Percentiles rank a stretch among this genome's conserved stretches.
These are phyloP conservation scores for Mucor plumbeus DNA, from an alignment of 371 early-diverging fungal species.

Conservation along the genomic window DNA sequence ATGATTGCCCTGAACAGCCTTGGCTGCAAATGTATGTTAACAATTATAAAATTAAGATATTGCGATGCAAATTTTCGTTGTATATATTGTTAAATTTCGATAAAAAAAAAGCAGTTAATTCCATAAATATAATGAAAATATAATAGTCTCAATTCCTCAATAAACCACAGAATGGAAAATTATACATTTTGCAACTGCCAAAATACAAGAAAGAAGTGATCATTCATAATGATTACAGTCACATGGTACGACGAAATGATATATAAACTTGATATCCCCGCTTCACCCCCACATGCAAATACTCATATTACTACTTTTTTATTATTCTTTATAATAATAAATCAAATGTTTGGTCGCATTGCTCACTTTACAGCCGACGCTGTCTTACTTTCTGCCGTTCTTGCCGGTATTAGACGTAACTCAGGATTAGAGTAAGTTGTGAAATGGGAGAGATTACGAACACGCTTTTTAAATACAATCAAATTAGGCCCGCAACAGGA, in stretches of 20 bases:
- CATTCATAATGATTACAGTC: conserved; percentile 1
- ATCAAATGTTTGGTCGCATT: conserved; percentile 60
- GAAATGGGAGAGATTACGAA: too few species aligned
- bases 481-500: conserved; percentile 54
- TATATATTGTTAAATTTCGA: too few species aligned
- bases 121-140: too few species aligned
- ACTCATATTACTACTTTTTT: conserved; percentile 2
- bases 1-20: too few species aligned
- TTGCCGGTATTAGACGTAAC: conserved; percentile 79
- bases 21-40: too few species aligned
- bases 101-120: too few species aligned
- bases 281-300: background rate
- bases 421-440: conserved; percentile 65
- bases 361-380: conserved; percentile 76
- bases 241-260: background rate
- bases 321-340: conserved; percentile 1
- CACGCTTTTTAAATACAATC: background rate
- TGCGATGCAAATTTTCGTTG: too few species aligned
- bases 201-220: background rate
- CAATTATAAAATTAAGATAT: too few species aligned
- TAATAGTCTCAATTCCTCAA: too few species aligned
- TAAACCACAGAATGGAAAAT: too few species aligned
- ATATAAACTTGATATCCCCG: background rate
- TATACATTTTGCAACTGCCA: too few species aligned
- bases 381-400: conserved; percentile 71